These are phyloP conservation scores for Phytophthora fragariae DNA, from an alignment of 352 stramenopile genomes.

Conservation along the genomic window DNA sequence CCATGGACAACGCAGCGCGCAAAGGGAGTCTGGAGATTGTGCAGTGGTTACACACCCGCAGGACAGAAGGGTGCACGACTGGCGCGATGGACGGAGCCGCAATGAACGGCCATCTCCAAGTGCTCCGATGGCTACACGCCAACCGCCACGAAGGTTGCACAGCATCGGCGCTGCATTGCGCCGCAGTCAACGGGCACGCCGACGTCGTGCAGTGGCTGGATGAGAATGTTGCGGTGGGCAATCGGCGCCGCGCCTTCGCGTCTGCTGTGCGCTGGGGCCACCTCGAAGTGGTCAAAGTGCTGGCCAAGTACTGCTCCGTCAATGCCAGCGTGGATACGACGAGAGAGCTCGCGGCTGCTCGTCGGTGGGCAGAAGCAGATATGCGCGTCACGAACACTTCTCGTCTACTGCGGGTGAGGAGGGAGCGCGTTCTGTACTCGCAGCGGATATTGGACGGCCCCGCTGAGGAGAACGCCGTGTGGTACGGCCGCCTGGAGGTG, in stretches of 20 bases:
- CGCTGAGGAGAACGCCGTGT: conserved; percentile 39
- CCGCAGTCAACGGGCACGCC: conserved; percentile 38
- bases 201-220: conserved; percentile 36
- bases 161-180: conserved; percentile 36
- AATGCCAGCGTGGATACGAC: conserved; percentile 9
- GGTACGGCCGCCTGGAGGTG: conserved; percentile 39
- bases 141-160: conserved; percentile 44
- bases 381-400: conserved; percentile 1
- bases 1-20: conserved; percentile 45
- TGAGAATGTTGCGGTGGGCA: conserved; percentile 23
- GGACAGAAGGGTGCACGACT: conserved; percentile 40
- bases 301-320: conserved; percentile 37
- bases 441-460: conserved; percentile 34
- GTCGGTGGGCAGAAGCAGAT: conserved; percentile 24
- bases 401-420: conserved; percentile 23
- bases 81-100: conserved; percentile 42
- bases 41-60: conserved; percentile 38
- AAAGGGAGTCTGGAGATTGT: conserved; percentile 45
- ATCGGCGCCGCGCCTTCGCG: conserved; percentile 33
- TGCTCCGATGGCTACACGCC: conserved; percentile 42
- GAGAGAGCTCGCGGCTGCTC: conserved; percentile 16
- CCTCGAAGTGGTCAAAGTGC: conserved; percentile 35
- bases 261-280: conserved; percentile 45
- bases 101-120: conserved; percentile 42
- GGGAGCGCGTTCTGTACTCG: conserved; percentile 31